Conservation (phyloP, 345 rosid genomes). For the Excoecaria cochinchinensis region DNA sequence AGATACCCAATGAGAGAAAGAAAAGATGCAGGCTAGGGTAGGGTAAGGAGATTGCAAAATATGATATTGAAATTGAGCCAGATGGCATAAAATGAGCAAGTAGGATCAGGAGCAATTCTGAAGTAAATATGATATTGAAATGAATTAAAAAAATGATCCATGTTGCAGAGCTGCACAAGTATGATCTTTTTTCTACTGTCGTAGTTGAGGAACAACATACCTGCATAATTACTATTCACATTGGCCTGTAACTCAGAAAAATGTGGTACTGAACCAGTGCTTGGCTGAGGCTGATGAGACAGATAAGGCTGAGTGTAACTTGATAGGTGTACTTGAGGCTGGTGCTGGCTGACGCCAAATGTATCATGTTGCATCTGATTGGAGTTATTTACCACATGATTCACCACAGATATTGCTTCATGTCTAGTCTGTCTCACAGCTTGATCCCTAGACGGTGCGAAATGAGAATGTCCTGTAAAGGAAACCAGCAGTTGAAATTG, state of each 20-base stretch:
- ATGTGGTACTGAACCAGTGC: background rate
- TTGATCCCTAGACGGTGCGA: constrained; percentile 8
- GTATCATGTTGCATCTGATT: constrained; percentile 19
- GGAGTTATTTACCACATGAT: constrained; percentile 7
- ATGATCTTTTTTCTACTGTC: background rate
- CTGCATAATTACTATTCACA: constrained; percentile 24
- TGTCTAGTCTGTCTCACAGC: constrained; percentile 14
- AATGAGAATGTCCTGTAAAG: constrained; percentile 9
- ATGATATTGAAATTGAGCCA: background rate
- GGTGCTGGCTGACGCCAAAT: constrained; percentile 6
- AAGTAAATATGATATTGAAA: too few species aligned
- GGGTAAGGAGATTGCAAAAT: background rate
- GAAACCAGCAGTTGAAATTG: background rate
- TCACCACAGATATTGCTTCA: constrained; percentile 18
- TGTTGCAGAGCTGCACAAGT: too few species aligned
- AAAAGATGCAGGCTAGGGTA: background rate
- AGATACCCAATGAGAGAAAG: background rate
- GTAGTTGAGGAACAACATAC: constrained; percentile 12
- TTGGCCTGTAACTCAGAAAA: constrained; percentile 15
- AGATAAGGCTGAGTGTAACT: constrained; percentile 15
- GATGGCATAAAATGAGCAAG: too few species aligned
- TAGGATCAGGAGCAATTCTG: too few species aligned
- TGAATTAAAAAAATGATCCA: background rate
- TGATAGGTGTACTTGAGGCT: constrained; percentile 16
- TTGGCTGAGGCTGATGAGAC: constrained; percentile 15